Base-by-base conservation (phyloP, 139 green algal species). In the Gonium pectorale region DNA sequence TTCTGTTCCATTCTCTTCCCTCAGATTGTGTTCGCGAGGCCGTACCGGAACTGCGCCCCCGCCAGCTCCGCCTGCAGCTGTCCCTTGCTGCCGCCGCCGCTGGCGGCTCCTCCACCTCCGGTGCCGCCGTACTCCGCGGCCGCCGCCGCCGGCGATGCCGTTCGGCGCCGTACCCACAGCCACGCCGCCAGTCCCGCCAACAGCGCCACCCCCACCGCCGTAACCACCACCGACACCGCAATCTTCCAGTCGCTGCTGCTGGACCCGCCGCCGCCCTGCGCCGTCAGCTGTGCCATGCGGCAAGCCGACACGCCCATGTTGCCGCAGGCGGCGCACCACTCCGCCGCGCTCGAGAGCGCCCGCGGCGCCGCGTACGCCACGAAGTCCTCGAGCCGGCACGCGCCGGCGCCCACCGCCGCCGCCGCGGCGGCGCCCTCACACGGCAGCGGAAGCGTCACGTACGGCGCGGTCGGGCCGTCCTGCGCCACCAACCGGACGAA, bases 401-500 rank as follows among this genome's bases (percentile, higher is more conserved):
- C 43, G 7, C 78, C 75, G 29, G 41, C 26, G 17, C 54, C 60
- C 13, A 62, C 26, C 19, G 41, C 59, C 15, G 41, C 59, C 13
- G 75, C 60, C 27, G 75, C 59, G 40, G 59, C 60, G 29, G 3
- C 60, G 0, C 59, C 46, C 19, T n/a, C 43, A 63, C 78, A 85
- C 1, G 78, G 78, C 78, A 85, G 46, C 33, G 78, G 63, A 24
- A 85, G 46, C 33, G 46, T 77, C 17, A 11, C 44, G 78, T 68
- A 85, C 29, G 24, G 2, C 0, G 46, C 46, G 21, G 31, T 8
- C 19, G 90, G 88, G 0, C 88, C 88, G 46, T 92, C 86, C 69
- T 93, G 90, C 22, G 67, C 72, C 24, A 93, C 86, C 5, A 90
- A 74, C 31, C 90, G 77, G 5, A 92, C 86, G 11, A 66, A 86